A percentile compares a stretch with the other conserved stretches of the same genome.
These are phyloP conservation scores for Pseudogymnoascus sp. DNA, from an alignment of 2,329 filamentous ascomycete genomes.

Conservation along the genomic window DNA sequence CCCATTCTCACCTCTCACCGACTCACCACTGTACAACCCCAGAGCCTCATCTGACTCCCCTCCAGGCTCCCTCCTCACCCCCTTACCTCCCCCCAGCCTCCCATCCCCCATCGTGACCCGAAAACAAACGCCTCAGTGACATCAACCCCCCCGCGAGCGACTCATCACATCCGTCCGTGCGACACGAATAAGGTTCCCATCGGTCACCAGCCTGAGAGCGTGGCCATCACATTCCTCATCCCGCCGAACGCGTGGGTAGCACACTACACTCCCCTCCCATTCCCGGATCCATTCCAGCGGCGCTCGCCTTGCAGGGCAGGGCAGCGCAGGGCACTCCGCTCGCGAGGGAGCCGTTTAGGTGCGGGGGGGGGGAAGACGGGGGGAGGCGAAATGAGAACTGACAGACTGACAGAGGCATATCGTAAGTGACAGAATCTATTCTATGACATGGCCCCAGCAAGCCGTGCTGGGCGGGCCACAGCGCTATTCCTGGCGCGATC, in stretches of 20 bases:
- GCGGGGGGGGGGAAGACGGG: too few relatives aligned
- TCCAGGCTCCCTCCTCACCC: not conserved
- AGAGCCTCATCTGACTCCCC: not conserved
- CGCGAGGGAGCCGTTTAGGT: not conserved
- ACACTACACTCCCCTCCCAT: not conserved
- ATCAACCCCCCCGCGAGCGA: not conserved
- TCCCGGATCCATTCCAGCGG: not conserved
- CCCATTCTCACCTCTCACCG: too few relatives aligned
- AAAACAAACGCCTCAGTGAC: not conserved
- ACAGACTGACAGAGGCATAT: too few relatives aligned
- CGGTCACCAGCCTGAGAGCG: not conserved
- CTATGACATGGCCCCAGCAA: too few relatives aligned
- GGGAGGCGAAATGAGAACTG: too few relatives aligned
- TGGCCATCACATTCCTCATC: not conserved
- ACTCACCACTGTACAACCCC: not conserved
- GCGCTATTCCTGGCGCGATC: not conserved
- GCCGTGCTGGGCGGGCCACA: too few relatives aligned
- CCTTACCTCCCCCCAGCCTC: not conserved
- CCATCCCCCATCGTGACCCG: not conserved
- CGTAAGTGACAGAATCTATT: too few relatives aligned
- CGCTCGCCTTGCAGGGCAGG: too few relatives aligned
- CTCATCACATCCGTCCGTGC: not conserved
- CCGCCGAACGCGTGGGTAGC: too few relatives aligned
- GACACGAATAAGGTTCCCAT: not conserved
- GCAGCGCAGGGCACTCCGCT: not conserved